Evolutionary conservation across 495 filamentous ascomycete genomes (phyloP).

Genomic region (Penicillium coprophilum): DNA sequence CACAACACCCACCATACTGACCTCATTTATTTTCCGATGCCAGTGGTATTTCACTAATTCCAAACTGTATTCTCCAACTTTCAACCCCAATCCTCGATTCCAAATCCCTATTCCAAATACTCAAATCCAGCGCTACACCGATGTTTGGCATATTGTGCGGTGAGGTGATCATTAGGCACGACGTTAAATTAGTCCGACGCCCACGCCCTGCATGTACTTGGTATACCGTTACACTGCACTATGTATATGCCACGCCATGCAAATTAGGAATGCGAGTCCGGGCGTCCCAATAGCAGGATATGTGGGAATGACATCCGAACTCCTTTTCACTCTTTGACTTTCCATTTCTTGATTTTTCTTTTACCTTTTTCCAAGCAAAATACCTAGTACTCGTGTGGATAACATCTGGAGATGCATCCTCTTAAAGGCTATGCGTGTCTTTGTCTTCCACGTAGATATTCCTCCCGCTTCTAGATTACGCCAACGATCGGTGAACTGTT

Average conservation of each 20-base stretch:
- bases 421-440: background rate
- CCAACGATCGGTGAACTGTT: background rate
- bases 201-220: conserved; percentile 1
- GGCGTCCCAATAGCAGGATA: background rate
- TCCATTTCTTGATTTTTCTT: background rate
- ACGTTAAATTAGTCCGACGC: conserved; percentile 1
- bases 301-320: background rate
- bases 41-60: background rate
- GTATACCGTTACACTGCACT: conserved; percentile 8
- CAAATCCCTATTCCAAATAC: conserved; percentile 2
- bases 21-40: background rate
- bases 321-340: background rate
- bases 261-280: background rate
- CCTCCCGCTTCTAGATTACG: background rate
- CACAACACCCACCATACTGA: background rate
- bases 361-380: background rate
- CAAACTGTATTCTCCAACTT: background rate
- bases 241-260: conserved; percentile 14
- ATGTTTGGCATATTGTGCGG: conserved; percentile 1
- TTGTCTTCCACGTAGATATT: background rate
- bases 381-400: background rate
- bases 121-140: conserved; percentile 3
- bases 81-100: background rate
- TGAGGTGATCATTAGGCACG: background rate
- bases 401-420: background rate